phyloP scores from a whole-genome alignment of 352 stramenopile genomes.

The Pythium diclinum region DNA sequence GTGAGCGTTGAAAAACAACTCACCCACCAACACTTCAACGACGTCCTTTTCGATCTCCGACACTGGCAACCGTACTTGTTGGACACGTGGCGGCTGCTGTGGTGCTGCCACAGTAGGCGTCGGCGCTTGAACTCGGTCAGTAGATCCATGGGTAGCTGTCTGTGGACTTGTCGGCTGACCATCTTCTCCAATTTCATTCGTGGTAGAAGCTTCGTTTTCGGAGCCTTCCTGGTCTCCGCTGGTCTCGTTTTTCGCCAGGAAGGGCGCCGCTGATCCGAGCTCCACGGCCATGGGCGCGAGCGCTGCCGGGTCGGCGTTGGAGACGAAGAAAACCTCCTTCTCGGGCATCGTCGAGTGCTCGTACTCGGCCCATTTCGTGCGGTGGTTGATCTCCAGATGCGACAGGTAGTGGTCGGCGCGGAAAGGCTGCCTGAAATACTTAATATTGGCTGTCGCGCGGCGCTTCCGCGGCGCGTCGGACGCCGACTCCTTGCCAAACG shows the following conservation, averaged over 20 bases:
- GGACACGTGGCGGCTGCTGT: slow-evolving; percentile 25
- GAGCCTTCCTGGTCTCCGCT: background rate
- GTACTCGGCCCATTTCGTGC: slow-evolving; percentile 60
- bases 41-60: slow-evolving; percentile 58
- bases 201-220: background rate
- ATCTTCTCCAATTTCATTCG: too few species aligned
- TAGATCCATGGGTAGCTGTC: slow-evolving; percentile 23
- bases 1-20: slow-evolving; percentile 46
- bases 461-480: slow-evolving; percentile 53
- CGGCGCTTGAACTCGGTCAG: background rate
- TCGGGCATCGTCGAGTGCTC: slow-evolving; percentile 45
- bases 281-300: background rate
- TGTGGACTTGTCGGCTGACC: too few species aligned
- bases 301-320: slow-evolving; percentile 1
- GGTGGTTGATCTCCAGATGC: slow-evolving; percentile 70
- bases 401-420: slow-evolving; percentile 67
- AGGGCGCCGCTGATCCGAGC: background rate
- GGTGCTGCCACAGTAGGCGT: background rate
- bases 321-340: slow-evolving; percentile 55
- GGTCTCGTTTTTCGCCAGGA: background rate
- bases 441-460: slow-evolving; percentile 63
- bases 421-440: slow-evolving; percentile 69
- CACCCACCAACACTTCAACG: slow-evolving; percentile 50
- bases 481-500: slow-evolving; percentile 61
- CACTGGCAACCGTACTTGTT: slow-evolving; percentile 40